These are phyloP conservation scores for Citrus reticulata DNA, from an alignment of 345 rosid species.

Conservation along the genomic window DNA sequence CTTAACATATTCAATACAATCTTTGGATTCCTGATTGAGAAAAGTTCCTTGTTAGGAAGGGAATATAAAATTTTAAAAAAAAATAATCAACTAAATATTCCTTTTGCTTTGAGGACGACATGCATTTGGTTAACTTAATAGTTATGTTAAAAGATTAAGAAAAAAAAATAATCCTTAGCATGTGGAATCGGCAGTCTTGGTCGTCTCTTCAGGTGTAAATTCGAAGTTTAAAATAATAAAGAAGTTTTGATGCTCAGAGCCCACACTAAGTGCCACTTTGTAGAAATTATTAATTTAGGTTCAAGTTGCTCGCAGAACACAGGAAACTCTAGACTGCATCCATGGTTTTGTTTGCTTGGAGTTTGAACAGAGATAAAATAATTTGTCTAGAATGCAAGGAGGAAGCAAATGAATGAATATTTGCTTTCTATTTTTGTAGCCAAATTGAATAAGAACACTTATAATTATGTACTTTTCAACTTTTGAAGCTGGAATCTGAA, in stretches of 20 bases:
- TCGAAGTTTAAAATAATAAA: neutral
- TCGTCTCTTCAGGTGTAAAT: neutral
- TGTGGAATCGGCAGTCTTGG: neutral
- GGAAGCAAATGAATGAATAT: neutral
- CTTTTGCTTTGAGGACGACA: neutral
- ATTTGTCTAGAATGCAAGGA: no score
- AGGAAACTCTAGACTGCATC: constrained; percentile 17
- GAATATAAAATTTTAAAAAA: neutral
- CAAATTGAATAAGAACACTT: neutral
- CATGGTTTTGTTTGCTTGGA: constrained; percentile 16
- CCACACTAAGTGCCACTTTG: neutral
- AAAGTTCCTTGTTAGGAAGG: neutral
- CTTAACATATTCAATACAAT: neutral
- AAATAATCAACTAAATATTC: neutral
- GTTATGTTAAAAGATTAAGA: neutral
- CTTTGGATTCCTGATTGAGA: constrained; percentile 2
- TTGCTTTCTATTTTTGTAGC: neutral
- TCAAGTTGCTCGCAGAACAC: constrained; percentile 14
- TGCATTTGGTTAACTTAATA: neutral
- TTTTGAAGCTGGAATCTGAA: neutral
- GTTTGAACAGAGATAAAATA: neutral
- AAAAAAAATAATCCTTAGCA: neutral
- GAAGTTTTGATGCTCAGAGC: neutral
- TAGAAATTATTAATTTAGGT: neutral
- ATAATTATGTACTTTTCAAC: neutral